Base-by-base conservation (phyloP, 108 stramenopile species). In the Cyclotella sp. region DNA sequence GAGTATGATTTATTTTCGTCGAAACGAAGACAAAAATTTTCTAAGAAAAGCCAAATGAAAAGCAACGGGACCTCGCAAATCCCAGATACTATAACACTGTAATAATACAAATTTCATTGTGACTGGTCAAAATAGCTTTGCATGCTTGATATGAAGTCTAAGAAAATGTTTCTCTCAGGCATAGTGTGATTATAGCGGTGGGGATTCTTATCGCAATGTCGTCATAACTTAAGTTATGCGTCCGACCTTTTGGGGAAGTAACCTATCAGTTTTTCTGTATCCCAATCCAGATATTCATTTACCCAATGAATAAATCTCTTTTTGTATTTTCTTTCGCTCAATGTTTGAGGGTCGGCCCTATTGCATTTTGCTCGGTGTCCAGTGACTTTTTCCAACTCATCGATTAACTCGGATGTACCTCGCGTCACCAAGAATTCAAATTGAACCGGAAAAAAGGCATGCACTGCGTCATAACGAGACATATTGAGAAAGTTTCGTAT, bases 1-100 rank as follows among this genome's bases (percentile, higher is more conserved):
- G 85, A 89, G 51, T 93, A 96, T 77, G 91, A 91, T 82, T 78
- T 96, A 81, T 94, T 96, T 70, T 70, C 79, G 16, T 63, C 68
- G 1, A 81, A 81, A 53, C 51, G 73, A 34, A 73, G 72, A 45
- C 72, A 53, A n/a, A 63, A 34, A 46, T 53, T 64, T 44, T 59
- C 60, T 26, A 68, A 59, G 44, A 27, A 53, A 29, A 43, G 53
- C 13, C 65, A 53, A 47, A 30, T 5, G 16, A 51, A 68, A 61
- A 68, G 7, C 58, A 68, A 13, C 27, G 34, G 9, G 15, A 46
- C 46, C 2, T 21, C 49, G 9, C 67, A 74, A 41, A 62, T 74
- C 21, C 73, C 73, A n/a, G 52, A 65, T 52, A 63, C 63, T 11
- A 74, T 43, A 29, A 42, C 42, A 26, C 58, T 62, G 71, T 29